These are phyloP conservation scores for Beauveria caledonica DNA, from an alignment of 2,329 filamentous ascomycete species.

Conservation along the genomic window DNA sequence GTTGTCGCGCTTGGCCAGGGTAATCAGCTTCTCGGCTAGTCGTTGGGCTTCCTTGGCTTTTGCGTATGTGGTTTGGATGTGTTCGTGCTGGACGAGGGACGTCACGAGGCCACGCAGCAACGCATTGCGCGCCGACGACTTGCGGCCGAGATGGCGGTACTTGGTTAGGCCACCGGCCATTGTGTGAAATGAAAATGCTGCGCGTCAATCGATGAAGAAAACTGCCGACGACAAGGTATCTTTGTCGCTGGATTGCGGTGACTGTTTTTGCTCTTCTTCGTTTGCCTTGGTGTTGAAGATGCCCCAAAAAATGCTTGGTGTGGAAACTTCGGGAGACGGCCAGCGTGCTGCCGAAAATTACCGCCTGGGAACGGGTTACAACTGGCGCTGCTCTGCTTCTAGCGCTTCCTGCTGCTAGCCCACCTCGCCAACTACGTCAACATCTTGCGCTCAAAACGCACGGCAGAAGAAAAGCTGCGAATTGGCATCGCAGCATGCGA, in stretches of 20 bases:
- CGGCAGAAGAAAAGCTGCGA: neutral
- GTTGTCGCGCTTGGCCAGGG: slow-evolving; percentile 86
- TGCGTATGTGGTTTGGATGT: slow-evolving; percentile 88
- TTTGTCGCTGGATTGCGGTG: neutral
- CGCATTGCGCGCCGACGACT: slow-evolving; percentile 80
- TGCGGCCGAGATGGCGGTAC: slow-evolving; percentile 81
- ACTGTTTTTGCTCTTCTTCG: neutral
- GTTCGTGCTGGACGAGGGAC: slow-evolving; percentile 86
- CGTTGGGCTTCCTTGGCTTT: slow-evolving; percentile 97
- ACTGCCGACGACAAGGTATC: neutral
- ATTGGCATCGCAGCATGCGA: slow-evolving; percentile 26
- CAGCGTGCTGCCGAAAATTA: slow-evolving; percentile 10
- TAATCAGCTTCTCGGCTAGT: slow-evolving; percentile 89
- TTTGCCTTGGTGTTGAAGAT: neutral
- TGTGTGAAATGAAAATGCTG: slow-evolving; percentile 15
- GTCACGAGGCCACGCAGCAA: slow-evolving; percentile 94
- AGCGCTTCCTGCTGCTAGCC: slow-evolving; percentile 5
- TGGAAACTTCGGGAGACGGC: slow-evolving; percentile 22
- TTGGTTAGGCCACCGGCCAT: slow-evolving; percentile 86
- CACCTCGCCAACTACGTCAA: slow-evolving; percentile 12
- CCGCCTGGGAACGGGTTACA: neutral
- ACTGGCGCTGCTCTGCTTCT: slow-evolving; percentile 6
- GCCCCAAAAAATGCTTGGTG: slow-evolving; percentile 17
- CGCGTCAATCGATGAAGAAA: neutral
- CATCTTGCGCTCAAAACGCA: slow-evolving; percentile 5